Conservation (phyloP, 2,329 filamentous ascomycete species). For the Cordyceps cateniannulata region DNA sequence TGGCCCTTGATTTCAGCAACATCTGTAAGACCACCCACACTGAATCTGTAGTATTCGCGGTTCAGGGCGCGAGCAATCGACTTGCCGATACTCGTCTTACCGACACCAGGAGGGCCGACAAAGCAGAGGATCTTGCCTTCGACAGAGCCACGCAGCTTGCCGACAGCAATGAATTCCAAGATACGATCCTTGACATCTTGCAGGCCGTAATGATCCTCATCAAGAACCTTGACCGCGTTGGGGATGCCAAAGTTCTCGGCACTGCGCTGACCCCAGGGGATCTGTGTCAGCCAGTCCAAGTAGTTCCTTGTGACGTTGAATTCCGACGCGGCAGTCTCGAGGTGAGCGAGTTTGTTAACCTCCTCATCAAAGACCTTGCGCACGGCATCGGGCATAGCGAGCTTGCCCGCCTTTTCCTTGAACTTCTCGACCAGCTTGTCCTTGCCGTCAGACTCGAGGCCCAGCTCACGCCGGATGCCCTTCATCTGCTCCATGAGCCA, state of each 20-base stretch:
- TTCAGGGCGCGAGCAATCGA: slow-evolving; percentile 93
- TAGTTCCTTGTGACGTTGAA: slow-evolving; percentile 99
- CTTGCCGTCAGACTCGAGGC: slow-evolving; percentile 95
- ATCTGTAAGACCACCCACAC: slow-evolving; percentile 91
- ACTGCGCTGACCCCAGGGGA: slow-evolving; percentile 93
- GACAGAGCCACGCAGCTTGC: slow-evolving; percentile 91
- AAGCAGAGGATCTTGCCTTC: slow-evolving; percentile 98
- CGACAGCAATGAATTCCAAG: slow-evolving; percentile 94
- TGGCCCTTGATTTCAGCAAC: slow-evolving; percentile 99
- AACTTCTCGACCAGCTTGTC: slow-evolving; percentile 97
- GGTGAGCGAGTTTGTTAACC: slow-evolving; percentile 89
- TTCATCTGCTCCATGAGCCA: slow-evolving; percentile 99
- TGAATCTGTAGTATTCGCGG: slow-evolving; percentile 96
- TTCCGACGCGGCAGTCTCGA: slow-evolving; percentile 93
- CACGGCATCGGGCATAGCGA: slow-evolving; percentile 95
- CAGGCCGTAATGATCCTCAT: slow-evolving; percentile 93
- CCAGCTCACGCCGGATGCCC: slow-evolving; percentile 89
- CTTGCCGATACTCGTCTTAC: slow-evolving; percentile 98
- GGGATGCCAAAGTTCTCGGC: slow-evolving; percentile 95
- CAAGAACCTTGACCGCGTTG: slow-evolving; percentile 81
- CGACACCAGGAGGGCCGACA: slow-evolving; percentile 93
- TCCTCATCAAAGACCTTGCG: slow-evolving; percentile 98
- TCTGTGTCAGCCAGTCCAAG: slow-evolving; percentile 96
- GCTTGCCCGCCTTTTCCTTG: slow-evolving; percentile 85
- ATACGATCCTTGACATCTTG: slow-evolving; percentile 99